A percentile compares a stretch with the other conserved stretches of the same genome.
Evolutionary conservation across 805 yeast species (phyloP).

Genomic region (Zygosaccharomyces bailii): DNA sequence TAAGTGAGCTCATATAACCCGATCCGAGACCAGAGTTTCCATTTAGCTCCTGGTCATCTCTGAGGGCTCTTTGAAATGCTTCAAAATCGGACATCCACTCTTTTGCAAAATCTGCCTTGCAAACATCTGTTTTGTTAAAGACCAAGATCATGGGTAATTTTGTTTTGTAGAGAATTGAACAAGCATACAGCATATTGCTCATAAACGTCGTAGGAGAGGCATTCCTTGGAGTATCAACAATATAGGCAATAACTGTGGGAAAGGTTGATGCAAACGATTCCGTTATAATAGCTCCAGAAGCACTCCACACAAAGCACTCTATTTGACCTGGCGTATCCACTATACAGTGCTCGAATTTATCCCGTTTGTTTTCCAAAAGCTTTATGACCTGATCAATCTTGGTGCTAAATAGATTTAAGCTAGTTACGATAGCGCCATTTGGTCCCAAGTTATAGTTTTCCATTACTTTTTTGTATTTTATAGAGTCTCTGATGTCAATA

Average conservation of each 20-base stretch:
- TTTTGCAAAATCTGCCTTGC: slow-evolving; percentile 79
- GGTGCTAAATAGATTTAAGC: slow-evolving; percentile 86
- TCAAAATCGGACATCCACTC: slow-evolving; percentile 99
- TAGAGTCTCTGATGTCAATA: slow-evolving; percentile 93
- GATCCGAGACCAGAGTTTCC: slow-evolving; percentile 53
- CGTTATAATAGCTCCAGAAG: slow-evolving; percentile 93
- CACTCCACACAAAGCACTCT: slow-evolving; percentile 98
- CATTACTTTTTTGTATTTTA: slow-evolving; percentile 94
- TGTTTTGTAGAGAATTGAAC: slow-evolving; percentile 93
- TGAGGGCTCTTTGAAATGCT: slow-evolving; percentile 75
- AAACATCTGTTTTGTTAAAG: slow-evolving; percentile 90
- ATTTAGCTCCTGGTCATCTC: slow-evolving; percentile 61
- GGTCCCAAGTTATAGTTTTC: slow-evolving; percentile 94
- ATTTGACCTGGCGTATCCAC: slow-evolving; percentile 99
- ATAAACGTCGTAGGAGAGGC: slow-evolving; percentile 94
- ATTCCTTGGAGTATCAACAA: slow-evolving; percentile 94
- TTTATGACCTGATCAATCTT: slow-evolving; percentile 93
- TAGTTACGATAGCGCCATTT: slow-evolving; percentile 96
- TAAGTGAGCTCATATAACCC: slow-evolving; percentile 91
- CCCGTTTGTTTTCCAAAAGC: slow-evolving; percentile 71
- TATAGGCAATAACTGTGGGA: slow-evolving; percentile 94
- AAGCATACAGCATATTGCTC: slow-evolving; percentile 97
- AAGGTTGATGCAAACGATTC: slow-evolving; percentile 94
- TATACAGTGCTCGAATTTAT: slow-evolving; percentile 61
- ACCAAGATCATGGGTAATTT: slow-evolving; percentile 95